Evolutionary conservation across 164 flowering plant species (phyloP).

Genomic region (Euptelea pleiosperma): DNA sequence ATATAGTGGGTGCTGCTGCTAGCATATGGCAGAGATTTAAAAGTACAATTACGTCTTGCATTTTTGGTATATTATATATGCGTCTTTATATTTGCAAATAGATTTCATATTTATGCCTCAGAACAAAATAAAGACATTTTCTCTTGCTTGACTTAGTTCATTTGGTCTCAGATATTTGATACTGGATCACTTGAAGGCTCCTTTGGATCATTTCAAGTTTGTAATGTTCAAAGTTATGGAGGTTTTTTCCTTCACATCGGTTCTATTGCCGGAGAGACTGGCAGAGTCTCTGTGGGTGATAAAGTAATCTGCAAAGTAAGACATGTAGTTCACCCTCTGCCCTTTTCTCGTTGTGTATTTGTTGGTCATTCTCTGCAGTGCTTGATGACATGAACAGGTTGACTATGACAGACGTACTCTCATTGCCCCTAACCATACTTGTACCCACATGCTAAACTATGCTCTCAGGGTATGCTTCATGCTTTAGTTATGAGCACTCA

Average conservation of each 20-base stretch:
- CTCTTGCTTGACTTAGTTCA: conserved; percentile 1
- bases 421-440: conserved; percentile 98
- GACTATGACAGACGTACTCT: conserved; percentile 82
- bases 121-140: neutral
- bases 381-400: conserved; percentile 51
- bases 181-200: conserved; percentile 73
- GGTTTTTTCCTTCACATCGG: conserved; percentile 94
- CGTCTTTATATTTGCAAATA: neutral
- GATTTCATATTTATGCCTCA: neutral
- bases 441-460: conserved; percentile 97
- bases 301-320: conserved; percentile 77
- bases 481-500: neutral
- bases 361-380: neutral
- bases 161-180: conserved; percentile 73
- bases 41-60: conserved; percentile 4
- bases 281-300: conserved; percentile 59
- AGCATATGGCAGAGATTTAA: neutral
- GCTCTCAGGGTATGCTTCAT: conserved; percentile 75
- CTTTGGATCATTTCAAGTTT: conserved; percentile 67
- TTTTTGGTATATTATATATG: neutral
- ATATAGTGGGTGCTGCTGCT: too few relatives aligned
- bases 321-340: neutral
- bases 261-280: conserved; percentile 37
- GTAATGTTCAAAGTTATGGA: conserved; percentile 80
- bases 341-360: conserved; percentile 5